Base-by-base conservation (phyloP, 2,329 filamentous ascomycete genomes). In the Exophiala xenobiotica region DNA sequence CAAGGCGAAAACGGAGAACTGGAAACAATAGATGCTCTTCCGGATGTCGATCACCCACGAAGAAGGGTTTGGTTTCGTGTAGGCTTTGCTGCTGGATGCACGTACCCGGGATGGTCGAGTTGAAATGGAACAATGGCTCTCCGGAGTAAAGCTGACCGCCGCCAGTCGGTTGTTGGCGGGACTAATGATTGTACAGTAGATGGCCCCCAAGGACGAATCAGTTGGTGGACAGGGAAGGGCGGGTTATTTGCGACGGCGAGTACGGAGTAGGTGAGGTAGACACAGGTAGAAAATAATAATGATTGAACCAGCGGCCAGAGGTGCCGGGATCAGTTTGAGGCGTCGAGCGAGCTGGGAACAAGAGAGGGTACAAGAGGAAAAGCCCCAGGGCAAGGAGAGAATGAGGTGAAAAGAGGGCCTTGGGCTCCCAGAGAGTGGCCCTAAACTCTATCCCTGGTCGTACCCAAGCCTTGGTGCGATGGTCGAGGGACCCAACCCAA, bases 1-100 rank as follows among this genome's bases (percentile, higher is more conserved):
- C 38, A 20, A 40, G 38, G 38, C 38, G 20, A 40, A 40, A 20
- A 8, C 23, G 38, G 19, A 40, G 38, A 40, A 24, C 4, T 40
- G 20, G 38, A 40, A 40, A 40, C 38, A 23, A 40, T 22, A 22
- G 22, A 40, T 35, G 38, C 8, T 40, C 19, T 40, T n/a, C 23
- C 23, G 38, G n/a, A 23, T 40, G 38, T 24, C 38, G 38, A 40
- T 40, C 38, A 40, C 22, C 7, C 22, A 24, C 22, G n/a, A 14
- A 23, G 38, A 24, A n/a, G 19, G 37, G 19, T 20, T 40, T 11
- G 19, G 11, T 8, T 40, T 40, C 23, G 19, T n/a, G 11, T 18
- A 11, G 29, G 9, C 5, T 11, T 12, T 9, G 29, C 4, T 33
- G 26, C 26, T 27, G 6, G 26, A 12, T n/a, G n/a, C n/a, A n/a